These are phyloP conservation scores for Paecilomyces sp. DNA, from an alignment of 2,329 filamentous ascomycete species.

Conservation along the genomic window DNA sequence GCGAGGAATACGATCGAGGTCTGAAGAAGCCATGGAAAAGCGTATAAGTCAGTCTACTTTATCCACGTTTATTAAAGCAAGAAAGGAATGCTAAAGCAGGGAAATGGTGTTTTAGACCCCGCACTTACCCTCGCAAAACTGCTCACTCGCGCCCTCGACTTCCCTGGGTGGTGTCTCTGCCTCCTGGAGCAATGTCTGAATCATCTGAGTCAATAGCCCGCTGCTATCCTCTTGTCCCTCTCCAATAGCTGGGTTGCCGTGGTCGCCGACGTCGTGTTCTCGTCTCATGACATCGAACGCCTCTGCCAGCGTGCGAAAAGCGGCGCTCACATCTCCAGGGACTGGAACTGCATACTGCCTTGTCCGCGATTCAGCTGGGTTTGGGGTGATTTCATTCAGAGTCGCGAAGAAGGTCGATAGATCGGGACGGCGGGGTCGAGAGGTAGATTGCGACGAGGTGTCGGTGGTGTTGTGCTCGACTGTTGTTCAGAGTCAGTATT, in stretches of 20 bases:
- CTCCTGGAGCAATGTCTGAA: constrained; percentile 46
- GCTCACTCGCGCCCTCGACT: constrained; percentile 55
- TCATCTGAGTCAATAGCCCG: constrained; percentile 47
- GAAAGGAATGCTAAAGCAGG: neutral
- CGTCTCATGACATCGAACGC: constrained; percentile 53
- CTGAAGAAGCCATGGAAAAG: constrained; percentile 17
- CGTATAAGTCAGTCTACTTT: neutral
- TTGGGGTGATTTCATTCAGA: constrained; percentile 51
- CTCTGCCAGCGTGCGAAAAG: constrained; percentile 54
- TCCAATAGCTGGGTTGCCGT: constrained; percentile 37
- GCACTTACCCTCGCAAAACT: constrained; percentile 48
- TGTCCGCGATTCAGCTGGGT: constrained; percentile 39
- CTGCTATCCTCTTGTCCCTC: constrained; percentile 28
- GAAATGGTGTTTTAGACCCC: neutral
- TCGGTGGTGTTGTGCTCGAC: constrained; percentile 37
- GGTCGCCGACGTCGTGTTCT: constrained; percentile 23
- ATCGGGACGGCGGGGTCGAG: constrained; percentile 51
- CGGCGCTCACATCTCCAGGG: constrained; percentile 54
- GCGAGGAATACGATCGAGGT: constrained; percentile 53
- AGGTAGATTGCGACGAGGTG: constrained; percentile 14
- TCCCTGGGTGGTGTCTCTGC: constrained; percentile 55
- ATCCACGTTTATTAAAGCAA: neutral
- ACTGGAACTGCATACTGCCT: constrained; percentile 54
- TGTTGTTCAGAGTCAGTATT: constrained; percentile 11
- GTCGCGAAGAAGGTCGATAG: constrained; percentile 59